Percentiles rank a stretch among this genome's conserved stretches.
phyloP scores from a whole-genome alignment of 1,139 yeast species.

The Candida pseudoviswanathii region DNA sequence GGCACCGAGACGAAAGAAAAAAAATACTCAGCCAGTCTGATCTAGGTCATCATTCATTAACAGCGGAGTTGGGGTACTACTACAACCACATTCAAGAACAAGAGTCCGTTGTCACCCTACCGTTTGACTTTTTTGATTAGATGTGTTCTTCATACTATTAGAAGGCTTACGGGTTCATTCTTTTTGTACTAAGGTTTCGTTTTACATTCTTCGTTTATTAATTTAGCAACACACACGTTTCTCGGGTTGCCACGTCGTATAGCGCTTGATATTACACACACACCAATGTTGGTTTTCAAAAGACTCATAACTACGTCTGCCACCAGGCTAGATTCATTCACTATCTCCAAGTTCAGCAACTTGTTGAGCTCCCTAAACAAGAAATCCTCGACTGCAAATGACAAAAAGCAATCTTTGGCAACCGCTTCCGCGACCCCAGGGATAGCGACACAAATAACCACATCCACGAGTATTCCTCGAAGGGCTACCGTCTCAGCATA shows the following conservation, averaged over 20 bases:
- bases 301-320: constrained; percentile 5
- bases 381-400: constrained; percentile 2
- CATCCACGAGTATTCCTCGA: not conserved
- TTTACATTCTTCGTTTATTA: not conserved
- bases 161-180: constrained; percentile 3
- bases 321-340: constrained; percentile 4
- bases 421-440: not conserved
- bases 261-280: too few species aligned
- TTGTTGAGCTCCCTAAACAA: constrained; percentile 1
- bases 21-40: not conserved
- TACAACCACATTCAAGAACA: not conserved
- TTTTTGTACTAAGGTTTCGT: not conserved
- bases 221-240: not conserved
- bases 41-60: too few species aligned
- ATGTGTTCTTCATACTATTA: not conserved
- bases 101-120: not conserved
- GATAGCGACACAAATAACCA: not conserved
- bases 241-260: not conserved
- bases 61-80: too few species aligned
- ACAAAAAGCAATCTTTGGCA: not conserved
- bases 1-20: not conserved
- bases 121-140: not conserved
- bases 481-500: constrained; percentile 21
- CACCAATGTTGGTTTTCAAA: not conserved
- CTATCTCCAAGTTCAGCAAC: not conserved